phyloP scores from a whole-genome alignment of 2,329 filamentous ascomycete genomes.

The Clarireedia hainanense region DNA sequence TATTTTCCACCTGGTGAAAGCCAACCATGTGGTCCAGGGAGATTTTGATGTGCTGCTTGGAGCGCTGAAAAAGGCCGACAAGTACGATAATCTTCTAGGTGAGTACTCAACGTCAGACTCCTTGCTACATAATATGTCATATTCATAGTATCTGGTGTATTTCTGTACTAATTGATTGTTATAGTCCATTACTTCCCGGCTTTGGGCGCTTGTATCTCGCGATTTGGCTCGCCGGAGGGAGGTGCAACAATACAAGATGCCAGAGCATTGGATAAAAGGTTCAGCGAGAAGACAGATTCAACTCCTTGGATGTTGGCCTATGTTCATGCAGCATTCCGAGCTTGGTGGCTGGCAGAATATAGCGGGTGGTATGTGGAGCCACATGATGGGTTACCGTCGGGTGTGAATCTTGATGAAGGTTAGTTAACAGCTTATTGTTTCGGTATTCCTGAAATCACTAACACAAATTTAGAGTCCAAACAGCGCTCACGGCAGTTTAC shows the following conservation, averaged over 20 bases:
- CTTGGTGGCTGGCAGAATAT: slow-evolving; percentile 91
- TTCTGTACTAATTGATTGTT: slow-evolving; percentile 15
- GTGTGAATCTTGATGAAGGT: slow-evolving; percentile 57
- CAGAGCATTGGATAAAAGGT: slow-evolving; percentile 58
- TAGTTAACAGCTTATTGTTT: slow-evolving; percentile 12
- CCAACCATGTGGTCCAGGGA: slow-evolving; percentile 57
- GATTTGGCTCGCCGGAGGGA: slow-evolving; percentile 71
- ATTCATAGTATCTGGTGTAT: not conserved
- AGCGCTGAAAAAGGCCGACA: slow-evolving; percentile 61
- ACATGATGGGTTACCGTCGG: slow-evolving; percentile 47
- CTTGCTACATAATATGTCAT: not conserved
- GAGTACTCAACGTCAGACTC: slow-evolving; percentile 18
- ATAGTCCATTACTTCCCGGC: slow-evolving; percentile 75
- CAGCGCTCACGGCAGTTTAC: slow-evolving; percentile 66
- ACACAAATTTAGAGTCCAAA: slow-evolving; percentile 49
- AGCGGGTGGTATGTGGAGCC: slow-evolving; percentile 81
- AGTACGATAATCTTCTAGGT: slow-evolving; percentile 61
- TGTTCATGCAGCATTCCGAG: slow-evolving; percentile 69
- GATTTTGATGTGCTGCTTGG: slow-evolving; percentile 70
- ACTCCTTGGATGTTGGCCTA: slow-evolving; percentile 65
- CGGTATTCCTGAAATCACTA: not conserved
- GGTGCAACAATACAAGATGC: slow-evolving; percentile 60
- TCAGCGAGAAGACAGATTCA: slow-evolving; percentile 60
- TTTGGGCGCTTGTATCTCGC: slow-evolving; percentile 66
- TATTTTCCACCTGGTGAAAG: slow-evolving; percentile 69